Conservation (phyloP, 441 rosid species). For the Syzygium malaccense region DNA sequence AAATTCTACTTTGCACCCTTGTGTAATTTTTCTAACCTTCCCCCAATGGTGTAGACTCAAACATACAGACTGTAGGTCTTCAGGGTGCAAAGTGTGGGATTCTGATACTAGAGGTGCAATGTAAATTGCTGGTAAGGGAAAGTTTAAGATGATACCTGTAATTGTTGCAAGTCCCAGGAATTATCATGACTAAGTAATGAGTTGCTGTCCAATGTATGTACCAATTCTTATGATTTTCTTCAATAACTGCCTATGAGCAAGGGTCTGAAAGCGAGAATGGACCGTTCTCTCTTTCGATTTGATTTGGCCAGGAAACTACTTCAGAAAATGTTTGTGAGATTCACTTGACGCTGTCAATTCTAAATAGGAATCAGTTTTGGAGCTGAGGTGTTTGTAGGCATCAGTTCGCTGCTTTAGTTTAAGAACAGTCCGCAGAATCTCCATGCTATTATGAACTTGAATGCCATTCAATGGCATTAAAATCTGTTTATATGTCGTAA, state of each 20-base stretch:
- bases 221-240: not conserved
- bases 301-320: not conserved
- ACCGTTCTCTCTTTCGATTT: not conserved
- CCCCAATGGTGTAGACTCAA: not conserved
- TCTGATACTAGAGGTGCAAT: not conserved
- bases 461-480: not conserved
- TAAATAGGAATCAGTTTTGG: not conserved
- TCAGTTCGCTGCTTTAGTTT: not conserved
- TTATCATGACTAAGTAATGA: not conserved
- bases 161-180: not conserved
- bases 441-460: not conserved
- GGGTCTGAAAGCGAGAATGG: not conserved
- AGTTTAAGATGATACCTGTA: not conserved
- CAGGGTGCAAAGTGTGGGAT: not conserved
- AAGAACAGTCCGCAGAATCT: not conserved
- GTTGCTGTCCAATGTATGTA: not conserved
- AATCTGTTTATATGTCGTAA: not conserved
- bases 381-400: not conserved
- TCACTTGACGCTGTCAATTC: not conserved
- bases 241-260: not conserved
- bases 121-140: not conserved
- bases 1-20: not conserved
- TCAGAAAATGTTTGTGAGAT: not conserved
- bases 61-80: not conserved
- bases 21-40: not conserved